A percentile compares a stretch with the other conserved stretches of the same genome.
Evolutionary conservation across 768 basidiomycete species (phyloP).

Genomic region (Suillus hirtellus): DNA sequence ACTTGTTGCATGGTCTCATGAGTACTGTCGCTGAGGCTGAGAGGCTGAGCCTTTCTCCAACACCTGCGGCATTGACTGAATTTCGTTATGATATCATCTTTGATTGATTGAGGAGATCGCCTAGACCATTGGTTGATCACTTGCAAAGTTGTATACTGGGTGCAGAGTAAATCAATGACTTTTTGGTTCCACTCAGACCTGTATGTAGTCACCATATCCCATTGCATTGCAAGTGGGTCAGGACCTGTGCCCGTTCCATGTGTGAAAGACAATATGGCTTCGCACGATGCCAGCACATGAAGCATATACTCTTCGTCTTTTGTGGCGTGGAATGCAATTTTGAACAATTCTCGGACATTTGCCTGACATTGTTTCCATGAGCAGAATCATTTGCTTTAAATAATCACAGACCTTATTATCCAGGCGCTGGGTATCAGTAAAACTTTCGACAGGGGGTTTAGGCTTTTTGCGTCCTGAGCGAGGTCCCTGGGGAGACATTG

Average conservation of each 20-base stretch:
- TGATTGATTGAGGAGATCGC: background rate
- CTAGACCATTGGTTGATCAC: background rate
- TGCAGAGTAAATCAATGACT: background rate
- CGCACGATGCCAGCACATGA: background rate
- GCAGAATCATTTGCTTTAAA: background rate
- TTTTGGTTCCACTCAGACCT: background rate
- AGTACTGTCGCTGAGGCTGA: background rate
- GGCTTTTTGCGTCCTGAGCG: background rate
- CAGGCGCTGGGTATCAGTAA: background rate
- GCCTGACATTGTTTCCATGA: background rate
- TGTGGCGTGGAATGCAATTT: background rate
- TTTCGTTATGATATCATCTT: background rate
- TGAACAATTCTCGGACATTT: background rate
- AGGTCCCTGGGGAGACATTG: background rate
- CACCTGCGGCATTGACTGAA: background rate
- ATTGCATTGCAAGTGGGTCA: constrained; percentile 1
- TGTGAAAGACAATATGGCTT: background rate
- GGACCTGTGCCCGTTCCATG: background rate
- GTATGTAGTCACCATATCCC: constrained; percentile 1
- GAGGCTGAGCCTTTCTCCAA: background rate
- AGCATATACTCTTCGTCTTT: background rate
- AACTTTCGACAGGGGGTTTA: background rate
- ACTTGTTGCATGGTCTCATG: background rate
- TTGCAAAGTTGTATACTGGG: background rate
- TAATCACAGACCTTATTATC: background rate